These are phyloP conservation scores for Aspergillus sp. DNA, from an alignment of 2,329 filamentous ascomycete species.

Conservation along the genomic window DNA sequence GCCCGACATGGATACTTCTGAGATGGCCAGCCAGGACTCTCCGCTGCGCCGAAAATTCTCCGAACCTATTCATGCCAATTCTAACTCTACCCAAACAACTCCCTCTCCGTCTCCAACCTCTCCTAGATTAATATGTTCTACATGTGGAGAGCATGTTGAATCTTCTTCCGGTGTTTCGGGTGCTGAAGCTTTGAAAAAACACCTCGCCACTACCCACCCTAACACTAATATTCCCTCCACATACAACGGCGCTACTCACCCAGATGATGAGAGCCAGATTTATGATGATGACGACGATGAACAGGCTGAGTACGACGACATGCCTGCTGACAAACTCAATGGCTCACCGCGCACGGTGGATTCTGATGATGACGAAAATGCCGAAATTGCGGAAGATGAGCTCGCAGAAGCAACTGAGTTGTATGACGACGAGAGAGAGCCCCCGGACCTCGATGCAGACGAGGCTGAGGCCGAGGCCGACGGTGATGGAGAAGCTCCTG, in stretches of 20 bases:
- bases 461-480: slow-evolving; percentile 19
- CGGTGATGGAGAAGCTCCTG: slow-evolving; percentile 21
- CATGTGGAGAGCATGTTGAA: slow-evolving; percentile 38
- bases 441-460: slow-evolving; percentile 10
- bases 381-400: slow-evolving; percentile 19
- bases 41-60: slow-evolving; percentile 40
- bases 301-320: slow-evolving; percentile 16
- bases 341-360: slow-evolving; percentile 17
- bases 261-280: slow-evolving; percentile 20
- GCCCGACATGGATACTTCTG: slow-evolving; percentile 38
- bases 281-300: slow-evolving; percentile 19
- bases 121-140: slow-evolving; percentile 33
- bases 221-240: slow-evolving; percentile 27
- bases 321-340: slow-evolving; percentile 7
- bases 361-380: slow-evolving; percentile 14
- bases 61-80: slow-evolving; percentile 35
- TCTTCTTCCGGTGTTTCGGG: slow-evolving; percentile 22
- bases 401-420: slow-evolving; percentile 17
- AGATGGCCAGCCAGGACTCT: slow-evolving; percentile 39
- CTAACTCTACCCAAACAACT: slow-evolving; percentile 36
- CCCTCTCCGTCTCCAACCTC: slow-evolving; percentile 32
- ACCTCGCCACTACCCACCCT: slow-evolving; percentile 36
- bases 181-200: slow-evolving; percentile 31
- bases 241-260: slow-evolving; percentile 26
- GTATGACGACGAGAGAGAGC: slow-evolving; percentile 15